These are phyloP conservation scores for Stemphylium beticola DNA, from an alignment of 2,329 filamentous ascomycete species.

Conservation along the genomic window DNA sequence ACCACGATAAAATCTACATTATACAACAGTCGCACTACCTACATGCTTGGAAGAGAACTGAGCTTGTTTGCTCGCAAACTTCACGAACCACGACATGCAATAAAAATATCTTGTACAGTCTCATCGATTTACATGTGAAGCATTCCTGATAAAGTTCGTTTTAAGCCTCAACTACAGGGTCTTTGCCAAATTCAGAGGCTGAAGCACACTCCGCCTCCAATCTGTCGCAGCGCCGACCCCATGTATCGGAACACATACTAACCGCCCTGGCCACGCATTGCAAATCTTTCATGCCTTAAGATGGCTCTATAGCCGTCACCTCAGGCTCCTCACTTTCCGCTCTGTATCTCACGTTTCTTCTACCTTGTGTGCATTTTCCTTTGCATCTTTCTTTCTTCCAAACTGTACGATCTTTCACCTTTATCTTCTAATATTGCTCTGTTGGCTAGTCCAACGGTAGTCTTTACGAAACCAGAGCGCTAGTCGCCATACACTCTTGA, in stretches of 20 bases:
- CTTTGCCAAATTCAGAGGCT: constrained; percentile 36
- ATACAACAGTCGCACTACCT: neutral
- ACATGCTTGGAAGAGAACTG: neutral
- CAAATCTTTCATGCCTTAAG: constrained; percentile 49
- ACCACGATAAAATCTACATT: neutral
- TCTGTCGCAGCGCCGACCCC: constrained; percentile 42
- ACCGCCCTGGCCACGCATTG: constrained; percentile 33
- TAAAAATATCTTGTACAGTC: neutral
- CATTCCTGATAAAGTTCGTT: neutral
- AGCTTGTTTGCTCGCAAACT: neutral
- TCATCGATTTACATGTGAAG: neutral
- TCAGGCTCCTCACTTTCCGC: constrained; percentile 40
- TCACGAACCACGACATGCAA: neutral
- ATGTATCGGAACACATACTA: constrained; percentile 42
- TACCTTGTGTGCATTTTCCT: constrained; percentile 34
- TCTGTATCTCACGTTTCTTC: constrained; percentile 35
- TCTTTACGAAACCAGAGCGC: constrained; percentile 35
- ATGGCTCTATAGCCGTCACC: constrained; percentile 36
- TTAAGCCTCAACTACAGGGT: constrained; percentile 28
- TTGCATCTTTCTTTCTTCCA: constrained; percentile 42
- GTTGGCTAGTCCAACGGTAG: constrained; percentile 46
- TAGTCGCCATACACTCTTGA: constrained; percentile 45
- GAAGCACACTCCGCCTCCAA: constrained; percentile 48
- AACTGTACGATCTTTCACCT: constrained; percentile 17
- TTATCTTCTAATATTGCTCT: constrained; percentile 38